These are phyloP conservation scores for Laetiporus sulphureus DNA, from an alignment of 1,284 basidiomycete species.

Conservation along the genomic window DNA sequence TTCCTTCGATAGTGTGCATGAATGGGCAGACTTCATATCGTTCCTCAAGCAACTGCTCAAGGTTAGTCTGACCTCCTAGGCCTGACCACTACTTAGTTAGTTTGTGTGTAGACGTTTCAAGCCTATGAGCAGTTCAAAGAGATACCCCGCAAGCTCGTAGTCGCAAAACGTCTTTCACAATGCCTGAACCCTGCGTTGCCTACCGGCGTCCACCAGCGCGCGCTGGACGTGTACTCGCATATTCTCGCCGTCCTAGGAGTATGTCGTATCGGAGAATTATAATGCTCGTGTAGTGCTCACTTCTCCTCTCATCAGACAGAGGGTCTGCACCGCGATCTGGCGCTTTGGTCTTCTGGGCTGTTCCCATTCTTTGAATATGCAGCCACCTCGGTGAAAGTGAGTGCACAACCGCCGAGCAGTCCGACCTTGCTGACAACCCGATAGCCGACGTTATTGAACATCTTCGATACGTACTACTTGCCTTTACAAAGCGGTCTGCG, in stretches of 20 bases:
- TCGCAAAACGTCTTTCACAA: slow-evolving; percentile 93
- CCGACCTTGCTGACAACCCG: too few relatives aligned
- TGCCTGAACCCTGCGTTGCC: slow-evolving; percentile 97
- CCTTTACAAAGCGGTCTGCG: slow-evolving; percentile 80
- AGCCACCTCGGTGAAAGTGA: slow-evolving; percentile 86
- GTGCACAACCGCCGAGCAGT: slow-evolving; percentile 11
- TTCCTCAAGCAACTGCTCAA: slow-evolving; percentile 95
- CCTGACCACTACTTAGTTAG: not conserved
- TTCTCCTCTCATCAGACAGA: slow-evolving; percentile 73
- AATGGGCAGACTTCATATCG: slow-evolving; percentile 99
- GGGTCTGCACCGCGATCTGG: slow-evolving; percentile 82
- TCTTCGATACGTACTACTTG: slow-evolving; percentile 89
- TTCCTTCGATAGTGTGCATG: slow-evolving; percentile 93
- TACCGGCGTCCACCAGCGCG: slow-evolving; percentile 93
- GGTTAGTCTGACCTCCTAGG: slow-evolving; percentile 33
- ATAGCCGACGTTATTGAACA: slow-evolving; percentile 79
- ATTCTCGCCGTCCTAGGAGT: slow-evolving; percentile 89
- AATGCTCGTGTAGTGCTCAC: too few relatives aligned
- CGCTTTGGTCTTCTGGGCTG: slow-evolving; percentile 92
- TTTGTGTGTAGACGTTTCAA: slow-evolving; percentile 71
- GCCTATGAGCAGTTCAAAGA: slow-evolving; percentile 88
- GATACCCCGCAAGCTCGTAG: slow-evolving; percentile 91
- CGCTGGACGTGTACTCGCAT: slow-evolving; percentile 92
- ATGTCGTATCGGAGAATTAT: slow-evolving; percentile 31
- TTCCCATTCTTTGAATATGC: slow-evolving; percentile 99